phyloP scores from a whole-genome alignment of 106 monocot species.

The Triglochin maritima region DNA sequence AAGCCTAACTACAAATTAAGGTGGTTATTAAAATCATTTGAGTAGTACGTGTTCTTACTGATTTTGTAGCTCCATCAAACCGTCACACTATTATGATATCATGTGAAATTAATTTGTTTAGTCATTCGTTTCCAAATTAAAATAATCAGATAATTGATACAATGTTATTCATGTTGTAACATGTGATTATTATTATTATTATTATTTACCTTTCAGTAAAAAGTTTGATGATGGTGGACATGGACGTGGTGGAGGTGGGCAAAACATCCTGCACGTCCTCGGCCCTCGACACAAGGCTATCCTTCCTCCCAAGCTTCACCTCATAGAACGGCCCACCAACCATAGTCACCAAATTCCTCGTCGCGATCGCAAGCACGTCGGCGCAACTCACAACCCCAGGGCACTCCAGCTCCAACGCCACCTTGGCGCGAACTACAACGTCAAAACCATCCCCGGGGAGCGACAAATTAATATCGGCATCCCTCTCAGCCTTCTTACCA shows the following conservation, averaged over 20 bases:
- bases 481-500: conserved; percentile 16
- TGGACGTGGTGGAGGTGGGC: conserved; percentile 8
- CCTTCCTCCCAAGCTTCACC: conserved; percentile 17
- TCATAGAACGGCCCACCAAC: conserved; percentile 15
- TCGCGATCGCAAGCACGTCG: conserved; percentile 46
- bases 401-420: conserved; percentile 26
- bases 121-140: no score
- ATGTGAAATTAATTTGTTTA: no score
- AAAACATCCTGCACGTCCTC: conserved; percentile 3
- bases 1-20: no score
- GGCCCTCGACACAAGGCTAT: conserved; percentile 15
- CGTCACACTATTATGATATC: no score
- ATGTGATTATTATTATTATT: no score
- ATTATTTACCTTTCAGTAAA: not conserved
- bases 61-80: no score
- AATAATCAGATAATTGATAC: no score
- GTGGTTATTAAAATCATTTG: no score
- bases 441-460: conserved; percentile 28
- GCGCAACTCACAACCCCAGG: conserved; percentile 53
- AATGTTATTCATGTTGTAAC: no score
- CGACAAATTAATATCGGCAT: conserved; percentile 23
- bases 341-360: conserved; percentile 28
- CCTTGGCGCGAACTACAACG: conserved; percentile 13
- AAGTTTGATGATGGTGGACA: conserved; percentile 8
- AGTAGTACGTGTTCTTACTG: no score